These are phyloP conservation scores for Bruguiera sexangula DNA, from an alignment of 345 rosid species.

Conservation along the genomic window DNA sequence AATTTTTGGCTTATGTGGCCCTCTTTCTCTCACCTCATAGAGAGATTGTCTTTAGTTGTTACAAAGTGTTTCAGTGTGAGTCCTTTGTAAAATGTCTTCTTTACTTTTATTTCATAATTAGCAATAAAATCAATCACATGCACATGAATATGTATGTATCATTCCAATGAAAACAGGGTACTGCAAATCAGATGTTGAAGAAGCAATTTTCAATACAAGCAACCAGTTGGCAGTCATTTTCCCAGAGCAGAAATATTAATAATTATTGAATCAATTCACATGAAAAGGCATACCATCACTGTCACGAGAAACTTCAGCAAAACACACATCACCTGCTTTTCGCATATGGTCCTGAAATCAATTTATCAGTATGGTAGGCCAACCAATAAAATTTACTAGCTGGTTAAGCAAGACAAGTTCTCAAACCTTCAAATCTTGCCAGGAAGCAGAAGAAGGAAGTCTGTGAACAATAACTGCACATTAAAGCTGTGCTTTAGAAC, in stretches of 20 bases:
- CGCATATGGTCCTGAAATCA: conserved; percentile 86
- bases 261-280: not conserved
- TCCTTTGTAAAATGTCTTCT: no score
- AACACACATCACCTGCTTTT: conserved; percentile 95
- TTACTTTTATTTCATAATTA: no score
- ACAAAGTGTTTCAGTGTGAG: no score
- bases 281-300: conserved; percentile 52
- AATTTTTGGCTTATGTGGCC: no score
- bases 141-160: no score
- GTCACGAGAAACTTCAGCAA: conserved; percentile 89
- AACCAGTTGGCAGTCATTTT: not conserved
- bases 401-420: conserved; percentile 4
- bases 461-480: conserved; percentile 80
- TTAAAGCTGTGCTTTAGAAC: conserved; percentile 4
- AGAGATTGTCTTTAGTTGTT: no score
- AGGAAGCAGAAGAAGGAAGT: conserved; percentile 89
- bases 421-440: conserved; percentile 94
- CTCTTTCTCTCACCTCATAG: no score
- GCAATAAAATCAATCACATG: no score
- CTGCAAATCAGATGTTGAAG: not conserved
- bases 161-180: no score
- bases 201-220: not conserved
- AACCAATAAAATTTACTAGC: not conserved
- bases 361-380: conserved; percentile 4
- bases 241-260: not conserved